Evolutionary conservation across 371 early-diverging fungal species (phyloP).

Genomic region (Rhizopus delemar): DNA sequence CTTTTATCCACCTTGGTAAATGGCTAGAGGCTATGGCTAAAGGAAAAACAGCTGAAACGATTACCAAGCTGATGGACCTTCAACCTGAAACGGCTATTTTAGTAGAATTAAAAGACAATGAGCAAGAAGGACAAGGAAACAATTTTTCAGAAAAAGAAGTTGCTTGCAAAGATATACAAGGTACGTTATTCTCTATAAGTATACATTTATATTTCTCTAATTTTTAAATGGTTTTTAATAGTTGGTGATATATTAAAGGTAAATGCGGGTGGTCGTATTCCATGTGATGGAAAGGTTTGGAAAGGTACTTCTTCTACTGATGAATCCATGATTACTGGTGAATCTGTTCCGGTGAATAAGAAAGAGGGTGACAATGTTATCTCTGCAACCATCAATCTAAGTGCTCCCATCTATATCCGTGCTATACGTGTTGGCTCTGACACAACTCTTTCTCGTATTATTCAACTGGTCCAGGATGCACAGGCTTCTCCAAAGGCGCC

Average conservation of each 20-base stretch:
- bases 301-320: constrained; percentile 64
- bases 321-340: constrained; percentile 86
- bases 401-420: constrained; percentile 58
- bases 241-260: constrained; percentile 67
- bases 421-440: constrained; percentile 61
- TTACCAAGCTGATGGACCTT: constrained; percentile 68
- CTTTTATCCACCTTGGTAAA: constrained; percentile 70
- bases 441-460: constrained; percentile 66
- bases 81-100: constrained; percentile 66
- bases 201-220: not conserved
- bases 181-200: constrained; percentile 19
- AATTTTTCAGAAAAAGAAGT: constrained; percentile 38
- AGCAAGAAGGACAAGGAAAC: constrained; percentile 5
- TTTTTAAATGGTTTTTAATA: constrained; percentile 7
- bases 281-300: constrained; percentile 71
- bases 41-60: constrained; percentile 69
- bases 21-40: constrained; percentile 73
- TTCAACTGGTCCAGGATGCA: constrained; percentile 68
- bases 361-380: constrained; percentile 54
- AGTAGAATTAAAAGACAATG: constrained; percentile 23
- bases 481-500: constrained; percentile 70
- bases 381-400: constrained; percentile 62
- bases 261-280: constrained; percentile 67
- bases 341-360: constrained; percentile 73
- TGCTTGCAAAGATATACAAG: constrained; percentile 49